Conservation (phyloP, 768 basidiomycete species). For the Suillus luteus region DNA sequence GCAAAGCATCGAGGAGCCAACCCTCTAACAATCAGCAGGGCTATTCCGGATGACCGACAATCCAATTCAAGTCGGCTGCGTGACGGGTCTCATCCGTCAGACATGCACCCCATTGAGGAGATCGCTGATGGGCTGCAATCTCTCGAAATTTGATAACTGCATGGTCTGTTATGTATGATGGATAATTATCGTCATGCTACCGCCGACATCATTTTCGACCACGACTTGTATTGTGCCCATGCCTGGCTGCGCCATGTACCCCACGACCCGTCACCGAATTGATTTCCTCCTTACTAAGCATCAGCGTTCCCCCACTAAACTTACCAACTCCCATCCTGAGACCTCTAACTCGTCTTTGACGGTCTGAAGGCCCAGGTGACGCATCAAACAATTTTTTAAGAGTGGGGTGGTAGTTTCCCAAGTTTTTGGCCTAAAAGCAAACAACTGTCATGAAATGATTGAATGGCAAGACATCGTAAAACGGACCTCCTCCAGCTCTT, state of each 20-base stretch:
- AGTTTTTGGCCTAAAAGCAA: constrained; percentile 65
- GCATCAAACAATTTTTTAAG: constrained; percentile 68
- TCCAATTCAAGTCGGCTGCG: constrained; percentile 23
- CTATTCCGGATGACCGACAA: constrained; percentile 28
- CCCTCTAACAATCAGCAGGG: constrained; percentile 15
- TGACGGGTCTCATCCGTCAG: constrained; percentile 19
- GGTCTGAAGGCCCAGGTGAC: constrained; percentile 25
- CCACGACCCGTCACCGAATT: constrained; percentile 33
- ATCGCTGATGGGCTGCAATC: constrained; percentile 25
- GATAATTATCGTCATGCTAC: constrained; percentile 2
- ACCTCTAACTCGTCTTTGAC: constrained; percentile 60
- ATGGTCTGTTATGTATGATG: not conserved
- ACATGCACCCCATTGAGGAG: constrained; percentile 22
- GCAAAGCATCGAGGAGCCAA: not conserved
- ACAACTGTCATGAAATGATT: constrained; percentile 14
- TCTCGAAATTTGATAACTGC: constrained; percentile 24
- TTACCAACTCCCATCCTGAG: constrained; percentile 79
- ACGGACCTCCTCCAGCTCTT: constrained; percentile 69
- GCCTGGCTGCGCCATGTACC: constrained; percentile 4
- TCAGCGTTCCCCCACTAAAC: constrained; percentile 69
- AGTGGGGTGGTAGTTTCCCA: constrained; percentile 83
- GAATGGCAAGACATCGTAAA: not conserved
- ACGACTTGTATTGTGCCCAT: not conserved
- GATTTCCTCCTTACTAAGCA: constrained; percentile 65
- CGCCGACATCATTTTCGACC: constrained; percentile 14